Evolutionary conservation across 2,329 filamentous ascomycete species (phyloP), one percentile per base, ranked within the genome.

Genomic region (Colletotrichum higginsianum): DNA sequence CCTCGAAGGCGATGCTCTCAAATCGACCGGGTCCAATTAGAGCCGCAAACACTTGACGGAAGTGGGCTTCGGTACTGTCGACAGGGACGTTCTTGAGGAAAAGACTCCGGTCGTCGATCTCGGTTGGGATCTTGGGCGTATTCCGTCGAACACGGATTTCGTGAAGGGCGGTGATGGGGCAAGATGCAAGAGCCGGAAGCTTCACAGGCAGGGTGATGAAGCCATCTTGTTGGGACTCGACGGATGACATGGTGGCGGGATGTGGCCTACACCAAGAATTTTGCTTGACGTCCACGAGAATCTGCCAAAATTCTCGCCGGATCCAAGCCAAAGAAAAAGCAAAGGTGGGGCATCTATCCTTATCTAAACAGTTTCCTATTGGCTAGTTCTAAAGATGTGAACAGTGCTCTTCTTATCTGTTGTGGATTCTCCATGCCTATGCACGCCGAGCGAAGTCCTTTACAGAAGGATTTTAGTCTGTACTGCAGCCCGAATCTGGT

Each of bases 41-140:
- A 0, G 88, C 85, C 0, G 89, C 84, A 76, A 98, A 97, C 0
- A 98, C 84, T 52, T 91, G 86, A 55, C 94, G 91, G 52, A 98
- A 87, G 77, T 95, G 93, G 1, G 86, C 81, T 67, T 94, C 91
- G 5, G 94, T 97, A 71, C 94, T 92, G 79, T 98, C 95, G 74
- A 92, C 86, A 8, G 96, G 96, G 0, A 97, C 84, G 78, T 99
- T 98, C 74, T 95, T 93, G n/a, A 97, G 80, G 82, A 98, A 99
- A 21, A 99, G 87, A 73, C 93, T 95, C 76, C 95, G 91, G 18
- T 90, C 85, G 76, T 96, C 93, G 80, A 93, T 88, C 66, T 88
- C 86, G 9, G 92, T 93, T 16, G 93, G 90, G 50, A 93, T 88
- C 82, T 93, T 94, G 72, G 96, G 95, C 56, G 91, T 88, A 82